A percentile compares a stretch with the other conserved stretches of the same genome.
These are phyloP conservation scores for Mycena vulgaris DNA, from an alignment of 768 basidiomycete genomes.

Conservation along the genomic window DNA sequence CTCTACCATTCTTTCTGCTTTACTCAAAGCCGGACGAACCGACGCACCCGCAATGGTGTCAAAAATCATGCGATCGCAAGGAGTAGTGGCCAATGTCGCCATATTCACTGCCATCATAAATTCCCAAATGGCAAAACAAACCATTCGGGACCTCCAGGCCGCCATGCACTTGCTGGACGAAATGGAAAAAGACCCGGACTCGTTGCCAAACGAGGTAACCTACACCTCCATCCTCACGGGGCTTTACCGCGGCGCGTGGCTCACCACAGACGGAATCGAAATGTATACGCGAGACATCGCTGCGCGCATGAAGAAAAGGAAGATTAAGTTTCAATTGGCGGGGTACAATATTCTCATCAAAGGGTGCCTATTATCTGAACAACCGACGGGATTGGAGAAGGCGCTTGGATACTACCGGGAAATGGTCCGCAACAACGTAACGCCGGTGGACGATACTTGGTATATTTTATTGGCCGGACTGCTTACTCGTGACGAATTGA, in stretches of 20 bases:
- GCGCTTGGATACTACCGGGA: constrained; percentile 74
- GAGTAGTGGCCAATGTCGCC: constrained; percentile 80
- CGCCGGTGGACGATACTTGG: constrained; percentile 78
- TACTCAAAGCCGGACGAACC: constrained; percentile 76
- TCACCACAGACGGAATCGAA: constrained; percentile 59
- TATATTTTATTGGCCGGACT: constrained; percentile 82
- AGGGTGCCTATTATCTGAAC: constrained; percentile 70
- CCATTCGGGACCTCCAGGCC: constrained; percentile 66
- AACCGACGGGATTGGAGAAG: constrained; percentile 64
- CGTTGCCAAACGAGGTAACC: constrained; percentile 81
- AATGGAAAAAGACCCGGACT: constrained; percentile 76
- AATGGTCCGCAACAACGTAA: constrained; percentile 67
- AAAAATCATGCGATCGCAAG: constrained; percentile 82
- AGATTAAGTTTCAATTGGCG: constrained; percentile 69
- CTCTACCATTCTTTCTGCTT: constrained; percentile 86
- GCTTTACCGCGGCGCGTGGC: constrained; percentile 73
- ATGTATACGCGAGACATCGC: constrained; percentile 67
- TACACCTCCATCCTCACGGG: constrained; percentile 87
- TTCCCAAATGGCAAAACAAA: constrained; percentile 73
- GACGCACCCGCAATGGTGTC: constrained; percentile 79
- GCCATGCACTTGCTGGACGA: constrained; percentile 79
- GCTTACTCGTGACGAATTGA: constrained; percentile 70
- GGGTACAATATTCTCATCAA: constrained; percentile 87
- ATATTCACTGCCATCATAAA: constrained; percentile 88
- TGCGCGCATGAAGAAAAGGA: constrained; percentile 69